phyloP scores from a whole-genome alignment of 139 green algal species.

The Zygnema cylindricum region DNA sequence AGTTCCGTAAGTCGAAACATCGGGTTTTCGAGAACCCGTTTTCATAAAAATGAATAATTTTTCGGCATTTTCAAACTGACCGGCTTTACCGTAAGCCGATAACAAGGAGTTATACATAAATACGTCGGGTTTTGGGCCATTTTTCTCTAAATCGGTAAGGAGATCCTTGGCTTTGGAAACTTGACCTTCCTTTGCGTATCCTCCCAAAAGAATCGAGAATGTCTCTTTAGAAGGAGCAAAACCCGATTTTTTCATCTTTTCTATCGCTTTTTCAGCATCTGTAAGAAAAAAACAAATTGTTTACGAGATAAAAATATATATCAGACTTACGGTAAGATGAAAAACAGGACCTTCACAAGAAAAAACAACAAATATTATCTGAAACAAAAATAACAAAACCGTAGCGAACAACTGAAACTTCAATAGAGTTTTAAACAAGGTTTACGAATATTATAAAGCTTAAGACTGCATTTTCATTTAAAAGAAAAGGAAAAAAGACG shows the following conservation, averaged over 20 bases:
- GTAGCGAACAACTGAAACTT: no score
- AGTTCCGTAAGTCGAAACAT: slow-evolving; percentile 19
- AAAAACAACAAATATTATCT: no score
- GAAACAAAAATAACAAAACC: no score
- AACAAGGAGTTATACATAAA: slow-evolving; percentile 46
- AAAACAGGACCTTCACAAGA: no score
- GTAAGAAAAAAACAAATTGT: no score
- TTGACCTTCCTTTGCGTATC: slow-evolving; percentile 2
- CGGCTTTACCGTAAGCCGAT: slow-evolving; percentile 29
- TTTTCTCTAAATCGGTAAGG: not conserved
- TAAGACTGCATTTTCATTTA: no score
- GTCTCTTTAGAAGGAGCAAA: slow-evolving; percentile 24
- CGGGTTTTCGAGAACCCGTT: not conserved
- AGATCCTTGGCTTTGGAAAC: slow-evolving; percentile 7
- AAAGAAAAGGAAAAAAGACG: no score
- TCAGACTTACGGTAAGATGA: no score
- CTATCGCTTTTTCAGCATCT: slow-evolving; percentile 14
- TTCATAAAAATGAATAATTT: slow-evolving; percentile 11
- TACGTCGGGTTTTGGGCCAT: not conserved
- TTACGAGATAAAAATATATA: no score
- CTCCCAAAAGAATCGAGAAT: slow-evolving; percentile 45
- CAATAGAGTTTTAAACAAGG: no score
- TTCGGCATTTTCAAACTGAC: slow-evolving; percentile 1
- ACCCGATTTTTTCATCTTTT: slow-evolving; percentile 19
- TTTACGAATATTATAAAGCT: no score